Evolutionary conservation across 2,329 filamentous ascomycete species (phyloP).

Genomic region (Alternaria incomplexa): DNA sequence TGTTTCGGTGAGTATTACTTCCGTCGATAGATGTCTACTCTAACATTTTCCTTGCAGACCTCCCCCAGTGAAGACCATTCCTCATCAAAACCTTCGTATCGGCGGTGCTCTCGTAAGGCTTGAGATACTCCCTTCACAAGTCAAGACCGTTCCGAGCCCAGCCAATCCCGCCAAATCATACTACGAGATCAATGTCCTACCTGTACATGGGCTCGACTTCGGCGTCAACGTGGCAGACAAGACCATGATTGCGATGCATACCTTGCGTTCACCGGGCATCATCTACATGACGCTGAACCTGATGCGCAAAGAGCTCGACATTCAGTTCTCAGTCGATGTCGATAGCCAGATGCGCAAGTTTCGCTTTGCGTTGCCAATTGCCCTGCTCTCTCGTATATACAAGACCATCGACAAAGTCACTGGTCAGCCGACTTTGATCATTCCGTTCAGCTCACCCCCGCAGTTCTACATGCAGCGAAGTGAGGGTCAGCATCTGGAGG

Average conservation of each 20-base stretch:
- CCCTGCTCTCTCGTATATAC: slow-evolving; percentile 52
- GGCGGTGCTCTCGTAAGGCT: slow-evolving; percentile 3
- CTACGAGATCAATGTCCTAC: slow-evolving; percentile 33
- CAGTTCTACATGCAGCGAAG: slow-evolving; percentile 50
- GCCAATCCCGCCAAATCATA: slow-evolving; percentile 28
- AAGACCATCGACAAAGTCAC: slow-evolving; percentile 17
- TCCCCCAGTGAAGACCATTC: slow-evolving; percentile 12
- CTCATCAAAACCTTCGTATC: slow-evolving; percentile 11
- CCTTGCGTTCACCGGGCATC: slow-evolving; percentile 35
- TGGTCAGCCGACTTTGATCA: slow-evolving; percentile 28
- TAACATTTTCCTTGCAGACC: slow-evolving; percentile 16
- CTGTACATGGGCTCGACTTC: slow-evolving; percentile 62
- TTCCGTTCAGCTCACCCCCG: slow-evolving; percentile 49
- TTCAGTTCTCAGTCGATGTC: slow-evolving; percentile 52
- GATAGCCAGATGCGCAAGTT: slow-evolving; percentile 33
- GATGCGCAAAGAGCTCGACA: slow-evolving; percentile 50
- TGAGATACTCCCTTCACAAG: background rate
- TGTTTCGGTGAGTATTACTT: slow-evolving; percentile 27
- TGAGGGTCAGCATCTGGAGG: slow-evolving; percentile 15
- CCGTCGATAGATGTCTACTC: background rate
- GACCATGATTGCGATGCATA: slow-evolving; percentile 67
- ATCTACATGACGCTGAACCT: slow-evolving; percentile 53
- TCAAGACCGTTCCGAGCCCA: slow-evolving; percentile 28
- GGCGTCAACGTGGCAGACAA: slow-evolving; percentile 63
- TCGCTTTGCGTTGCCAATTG: slow-evolving; percentile 54